These are phyloP conservation scores for Sporobolomyces pararoseus DNA, from an alignment of 768 basidiomycete genomes.

Conservation along the genomic window DNA sequence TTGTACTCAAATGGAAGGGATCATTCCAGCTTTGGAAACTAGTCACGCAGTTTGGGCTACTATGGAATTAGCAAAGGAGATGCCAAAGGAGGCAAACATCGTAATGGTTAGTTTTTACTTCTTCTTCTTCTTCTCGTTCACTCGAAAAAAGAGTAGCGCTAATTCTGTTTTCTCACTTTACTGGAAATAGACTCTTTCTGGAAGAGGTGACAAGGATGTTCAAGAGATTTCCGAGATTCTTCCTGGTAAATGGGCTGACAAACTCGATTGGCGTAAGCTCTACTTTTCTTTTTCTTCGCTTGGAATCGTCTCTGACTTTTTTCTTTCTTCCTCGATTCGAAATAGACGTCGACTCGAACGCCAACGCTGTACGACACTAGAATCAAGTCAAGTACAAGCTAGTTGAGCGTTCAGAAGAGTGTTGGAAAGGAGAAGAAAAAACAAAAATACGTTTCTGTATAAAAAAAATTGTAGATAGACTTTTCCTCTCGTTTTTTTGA, in stretches of 20 bases:
- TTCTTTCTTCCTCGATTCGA: not conserved
- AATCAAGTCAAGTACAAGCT: too few relatives aligned
- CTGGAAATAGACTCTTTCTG: slow-evolving; percentile 70
- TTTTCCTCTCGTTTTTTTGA: too few relatives aligned
- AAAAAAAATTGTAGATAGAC: too few relatives aligned
- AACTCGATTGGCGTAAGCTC: slow-evolving; percentile 76
- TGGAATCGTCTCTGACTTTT: not conserved
- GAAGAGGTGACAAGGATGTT: slow-evolving; percentile 96
- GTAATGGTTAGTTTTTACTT: slow-evolving; percentile 68
- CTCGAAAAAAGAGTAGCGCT: too few relatives aligned
- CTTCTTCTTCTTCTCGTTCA: too few relatives aligned
- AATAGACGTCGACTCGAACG: slow-evolving; percentile 25
- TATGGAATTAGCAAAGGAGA: slow-evolving; percentile 72
- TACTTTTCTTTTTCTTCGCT: too few relatives aligned
- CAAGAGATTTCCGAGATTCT: slow-evolving; percentile 81
- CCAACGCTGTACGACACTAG: slow-evolving; percentile 10
- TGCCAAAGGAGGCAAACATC: slow-evolving; percentile 78
- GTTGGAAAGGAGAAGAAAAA: too few relatives aligned
- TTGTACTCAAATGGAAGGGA: slow-evolving; percentile 88
- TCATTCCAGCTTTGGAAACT: slow-evolving; percentile 94
- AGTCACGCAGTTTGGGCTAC: slow-evolving; percentile 95
- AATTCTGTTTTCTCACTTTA: not conserved
- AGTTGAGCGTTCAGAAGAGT: too few relatives aligned
- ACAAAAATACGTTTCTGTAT: not conserved
- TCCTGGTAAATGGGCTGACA: slow-evolving; percentile 85